phyloP scores from a whole-genome alignment of 129 eudicot genomes.

The Cynara cardunculus region DNA sequence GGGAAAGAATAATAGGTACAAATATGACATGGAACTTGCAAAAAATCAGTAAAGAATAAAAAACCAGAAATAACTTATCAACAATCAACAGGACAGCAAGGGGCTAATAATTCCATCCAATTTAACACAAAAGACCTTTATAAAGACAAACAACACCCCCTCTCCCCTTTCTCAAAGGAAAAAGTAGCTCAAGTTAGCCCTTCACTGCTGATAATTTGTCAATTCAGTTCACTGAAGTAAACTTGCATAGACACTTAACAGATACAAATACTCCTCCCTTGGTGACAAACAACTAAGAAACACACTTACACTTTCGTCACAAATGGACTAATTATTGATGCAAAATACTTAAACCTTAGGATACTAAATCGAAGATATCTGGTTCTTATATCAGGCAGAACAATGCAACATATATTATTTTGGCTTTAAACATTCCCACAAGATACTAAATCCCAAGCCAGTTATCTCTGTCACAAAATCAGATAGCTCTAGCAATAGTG shows the following conservation, averaged over 20 bases:
- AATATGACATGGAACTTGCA: background rate
- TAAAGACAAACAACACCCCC: background rate
- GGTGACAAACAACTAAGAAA: background rate
- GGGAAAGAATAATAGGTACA: background rate
- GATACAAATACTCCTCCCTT: background rate
- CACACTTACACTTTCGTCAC: background rate
- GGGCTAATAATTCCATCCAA: background rate
- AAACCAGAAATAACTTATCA: background rate
- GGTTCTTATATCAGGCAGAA: background rate
- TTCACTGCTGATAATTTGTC: no score
- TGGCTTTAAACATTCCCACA: background rate
- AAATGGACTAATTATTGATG: background rate
- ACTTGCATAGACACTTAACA: background rate
- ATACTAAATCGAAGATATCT: background rate
- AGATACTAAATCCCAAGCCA: background rate
- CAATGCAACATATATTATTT: background rate
- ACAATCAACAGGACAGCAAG: background rate
- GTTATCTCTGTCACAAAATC: background rate
- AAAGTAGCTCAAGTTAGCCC: no score
- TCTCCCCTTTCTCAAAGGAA: no score
- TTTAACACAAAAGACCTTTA: background rate
- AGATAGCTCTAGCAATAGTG: background rate
- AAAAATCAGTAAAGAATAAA: background rate
- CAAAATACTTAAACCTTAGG: background rate
- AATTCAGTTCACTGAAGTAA: no score